A percentile compares a stretch with the other conserved stretches of the same genome.
phyloP scores from a whole-genome alignment of 2,329 filamentous ascomycete species.

The Coleophoma cylindrospora region DNA sequence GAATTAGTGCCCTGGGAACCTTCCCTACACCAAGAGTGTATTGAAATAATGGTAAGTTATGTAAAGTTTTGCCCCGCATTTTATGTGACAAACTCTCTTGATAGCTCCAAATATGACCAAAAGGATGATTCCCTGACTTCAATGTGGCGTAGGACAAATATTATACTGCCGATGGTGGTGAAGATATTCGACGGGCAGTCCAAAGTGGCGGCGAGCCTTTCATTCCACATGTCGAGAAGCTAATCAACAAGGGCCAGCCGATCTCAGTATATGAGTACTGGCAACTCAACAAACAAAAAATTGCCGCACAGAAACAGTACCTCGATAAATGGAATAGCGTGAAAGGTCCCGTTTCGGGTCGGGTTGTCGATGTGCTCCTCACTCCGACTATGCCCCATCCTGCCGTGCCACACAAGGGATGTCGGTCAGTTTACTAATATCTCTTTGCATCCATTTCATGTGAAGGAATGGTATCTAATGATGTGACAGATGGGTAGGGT shows the following conservation, averaged over 20 bases:
- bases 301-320: slow-evolving; percentile 22
- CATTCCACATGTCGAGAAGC: slow-evolving; percentile 50
- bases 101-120: too few relatives aligned
- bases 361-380: slow-evolving; percentile 22
- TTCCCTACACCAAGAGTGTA: slow-evolving; percentile 46
- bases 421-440: background rate
- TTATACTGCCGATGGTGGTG: slow-evolving; percentile 14
- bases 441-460: slow-evolving; percentile 14
- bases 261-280: slow-evolving; percentile 8
- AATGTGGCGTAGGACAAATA: slow-evolving; percentile 29
- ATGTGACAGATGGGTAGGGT: slow-evolving; percentile 43
- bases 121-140: too few relatives aligned
- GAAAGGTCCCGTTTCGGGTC: slow-evolving; percentile 14
- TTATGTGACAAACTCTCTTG: too few relatives aligned
- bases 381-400: slow-evolving; percentile 50
- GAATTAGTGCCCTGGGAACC: slow-evolving; percentile 49
- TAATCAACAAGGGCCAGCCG: slow-evolving; percentile 40
- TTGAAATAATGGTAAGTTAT: slow-evolving; percentile 43
- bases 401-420: slow-evolving; percentile 37
- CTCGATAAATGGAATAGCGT: slow-evolving; percentile 23
- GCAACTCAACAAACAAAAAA: slow-evolving; percentile 11
- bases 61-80: slow-evolving; percentile 1
- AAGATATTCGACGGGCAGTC: slow-evolving; percentile 7
- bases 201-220: slow-evolving; percentile 14
- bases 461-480: slow-evolving; percentile 8